These are phyloP conservation scores for Neurospora discreta DNA, from an alignment of 495 filamentous ascomycete genomes.

Conservation along the genomic window DNA sequence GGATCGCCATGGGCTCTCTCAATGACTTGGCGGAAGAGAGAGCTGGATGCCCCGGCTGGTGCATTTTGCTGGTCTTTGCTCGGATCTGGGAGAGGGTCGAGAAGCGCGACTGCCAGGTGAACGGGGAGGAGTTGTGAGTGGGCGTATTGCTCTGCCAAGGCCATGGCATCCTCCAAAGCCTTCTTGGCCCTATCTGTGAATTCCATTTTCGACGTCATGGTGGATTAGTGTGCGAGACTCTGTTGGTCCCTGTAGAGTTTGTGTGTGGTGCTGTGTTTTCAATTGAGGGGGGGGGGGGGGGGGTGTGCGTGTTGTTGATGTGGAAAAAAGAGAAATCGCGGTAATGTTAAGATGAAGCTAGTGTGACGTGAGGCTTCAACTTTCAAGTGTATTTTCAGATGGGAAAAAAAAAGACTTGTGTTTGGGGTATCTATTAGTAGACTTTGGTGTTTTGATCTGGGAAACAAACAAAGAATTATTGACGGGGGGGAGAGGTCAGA, in stretches of 20 bases:
- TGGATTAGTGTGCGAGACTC: slow-evolving; percentile 15
- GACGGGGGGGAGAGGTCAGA: not conserved
- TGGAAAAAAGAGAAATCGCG: not conserved
- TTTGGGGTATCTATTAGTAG: slow-evolving; percentile 2
- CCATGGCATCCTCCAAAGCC: slow-evolving; percentile 74
- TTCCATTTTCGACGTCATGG: slow-evolving; percentile 52
- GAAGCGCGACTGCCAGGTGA: slow-evolving; percentile 77
- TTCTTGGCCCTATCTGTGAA: slow-evolving; percentile 88
- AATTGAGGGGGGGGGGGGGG: no score
- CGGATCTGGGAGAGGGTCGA: slow-evolving; percentile 71
- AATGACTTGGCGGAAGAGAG: slow-evolving; percentile 86
- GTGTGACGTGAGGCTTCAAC: slow-evolving; percentile 20
- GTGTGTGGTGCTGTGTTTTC: not conserved
- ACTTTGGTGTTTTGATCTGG: slow-evolving; percentile 1
- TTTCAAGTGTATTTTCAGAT: not conserved
- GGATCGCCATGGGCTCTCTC: slow-evolving; percentile 89
- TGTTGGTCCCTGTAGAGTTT: slow-evolving; percentile 4
- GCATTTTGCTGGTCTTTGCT: slow-evolving; percentile 62
- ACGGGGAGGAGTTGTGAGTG: slow-evolving; percentile 83
- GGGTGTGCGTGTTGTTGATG: not conserved
- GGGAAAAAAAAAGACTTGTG: not conserved
- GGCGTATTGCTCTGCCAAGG: slow-evolving; percentile 71
- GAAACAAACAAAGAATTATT: not conserved
- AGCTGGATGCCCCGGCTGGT: slow-evolving; percentile 49
- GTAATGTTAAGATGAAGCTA: slow-evolving; percentile 1